Conservation (phyloP, 1,284 basidiomycete genomes). For the Ceratobasidium sp. region DNA sequence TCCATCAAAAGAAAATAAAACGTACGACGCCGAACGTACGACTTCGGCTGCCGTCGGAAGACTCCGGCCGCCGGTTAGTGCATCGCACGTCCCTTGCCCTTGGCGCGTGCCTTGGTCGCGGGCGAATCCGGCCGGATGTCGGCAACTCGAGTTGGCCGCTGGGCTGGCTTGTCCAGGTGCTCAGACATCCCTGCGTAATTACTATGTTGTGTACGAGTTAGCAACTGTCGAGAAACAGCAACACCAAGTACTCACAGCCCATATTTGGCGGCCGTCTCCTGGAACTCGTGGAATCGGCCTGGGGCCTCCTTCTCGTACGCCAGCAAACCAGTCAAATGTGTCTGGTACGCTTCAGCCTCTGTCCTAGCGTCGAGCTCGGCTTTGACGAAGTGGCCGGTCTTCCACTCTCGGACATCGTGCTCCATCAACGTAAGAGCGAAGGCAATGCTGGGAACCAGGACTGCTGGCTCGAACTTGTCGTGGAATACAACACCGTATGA, state of each 20-base stretch:
- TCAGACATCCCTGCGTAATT: too few species aligned
- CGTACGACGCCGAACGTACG: too few species aligned
- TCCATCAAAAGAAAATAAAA: too few species aligned
- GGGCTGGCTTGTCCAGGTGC: background rate
- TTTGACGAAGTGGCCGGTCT: background rate
- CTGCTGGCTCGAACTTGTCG: background rate
- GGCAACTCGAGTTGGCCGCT: slow-evolving; percentile 14
- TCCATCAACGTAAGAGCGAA: slow-evolving; percentile 20
- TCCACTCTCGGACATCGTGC: slow-evolving; percentile 24
- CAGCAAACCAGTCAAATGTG: slow-evolving; percentile 15
- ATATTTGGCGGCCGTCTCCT: background rate
- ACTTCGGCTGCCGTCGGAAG: too few species aligned
- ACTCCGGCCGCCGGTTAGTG: background rate
- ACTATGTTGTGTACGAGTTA: background rate
- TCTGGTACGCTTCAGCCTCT: slow-evolving; percentile 4
- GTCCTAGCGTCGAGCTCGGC: background rate
- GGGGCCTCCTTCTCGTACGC: background rate
- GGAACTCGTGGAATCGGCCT: slow-evolving; percentile 2
- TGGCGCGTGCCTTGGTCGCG: background rate
- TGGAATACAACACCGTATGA: slow-evolving; percentile 19
- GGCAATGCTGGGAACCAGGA: background rate
- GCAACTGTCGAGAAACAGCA: background rate
- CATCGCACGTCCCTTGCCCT: slow-evolving; percentile 6
- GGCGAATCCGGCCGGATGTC: slow-evolving; percentile 16
- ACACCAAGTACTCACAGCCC: background rate